These are phyloP conservation scores for Chaetomiaceae sp. DNA, from an alignment of 2,329 filamentous ascomycete genomes.

Conservation along the genomic window DNA sequence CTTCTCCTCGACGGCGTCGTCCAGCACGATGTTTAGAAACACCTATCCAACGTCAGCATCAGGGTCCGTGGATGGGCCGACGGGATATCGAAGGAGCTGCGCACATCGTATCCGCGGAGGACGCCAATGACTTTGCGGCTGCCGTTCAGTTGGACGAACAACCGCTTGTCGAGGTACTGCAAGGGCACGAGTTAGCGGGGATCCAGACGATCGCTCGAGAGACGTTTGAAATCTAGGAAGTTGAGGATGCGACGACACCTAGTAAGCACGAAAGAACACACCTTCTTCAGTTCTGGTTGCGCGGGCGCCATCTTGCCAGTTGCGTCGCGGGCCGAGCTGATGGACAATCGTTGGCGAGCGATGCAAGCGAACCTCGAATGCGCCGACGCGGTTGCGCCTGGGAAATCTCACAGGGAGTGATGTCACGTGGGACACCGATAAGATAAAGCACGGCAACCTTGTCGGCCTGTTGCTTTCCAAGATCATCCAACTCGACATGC, in stretches of 20 bases:
- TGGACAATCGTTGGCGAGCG: slow-evolving; percentile 9
- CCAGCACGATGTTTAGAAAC: slow-evolving; percentile 95
- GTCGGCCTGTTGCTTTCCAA: not conserved
- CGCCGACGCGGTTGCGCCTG: not conserved
- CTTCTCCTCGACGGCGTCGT: slow-evolving; percentile 95
- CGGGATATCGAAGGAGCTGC: slow-evolving; percentile 29
- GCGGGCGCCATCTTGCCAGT: slow-evolving; percentile 83
- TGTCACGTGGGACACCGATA: slow-evolving; percentile 45
- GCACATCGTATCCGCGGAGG: slow-evolving; percentile 91
- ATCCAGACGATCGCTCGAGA: not conserved
- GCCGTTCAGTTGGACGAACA: slow-evolving; percentile 96
- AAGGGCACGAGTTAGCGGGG: slow-evolving; percentile 3
- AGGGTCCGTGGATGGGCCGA: not conserved
- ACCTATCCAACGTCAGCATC: slow-evolving; percentile 54
- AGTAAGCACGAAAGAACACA: slow-evolving; percentile 34
- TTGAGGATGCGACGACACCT: not conserved
- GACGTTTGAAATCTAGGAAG: not conserved
- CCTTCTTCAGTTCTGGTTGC: slow-evolving; percentile 98
- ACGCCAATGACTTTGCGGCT: slow-evolving; percentile 96
- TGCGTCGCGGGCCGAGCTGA: slow-evolving; percentile 12
- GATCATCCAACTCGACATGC: not conserved
- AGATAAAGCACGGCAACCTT: slow-evolving; percentile 34
- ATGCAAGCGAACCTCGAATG: not conserved
- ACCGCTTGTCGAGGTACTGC: slow-evolving; percentile 97
- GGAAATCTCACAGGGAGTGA: slow-evolving; percentile 27